Evolutionary conservation across 2,329 filamentous ascomycete species (phyloP).

Genomic region (Paraconiothyrium sp.): DNA sequence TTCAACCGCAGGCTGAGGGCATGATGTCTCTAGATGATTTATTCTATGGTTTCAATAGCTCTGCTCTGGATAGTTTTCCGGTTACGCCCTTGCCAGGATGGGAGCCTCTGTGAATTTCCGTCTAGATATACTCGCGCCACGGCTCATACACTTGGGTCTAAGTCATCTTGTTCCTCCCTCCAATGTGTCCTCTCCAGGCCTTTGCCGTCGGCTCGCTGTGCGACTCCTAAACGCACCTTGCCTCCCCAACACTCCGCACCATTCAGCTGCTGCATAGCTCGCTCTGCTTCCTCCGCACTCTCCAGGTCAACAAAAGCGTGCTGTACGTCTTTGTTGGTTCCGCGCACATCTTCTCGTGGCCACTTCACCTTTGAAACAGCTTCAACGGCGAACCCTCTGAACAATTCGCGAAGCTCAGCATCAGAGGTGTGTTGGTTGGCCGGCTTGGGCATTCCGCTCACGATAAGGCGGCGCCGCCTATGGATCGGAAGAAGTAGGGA

Average conservation of each 20-base stretch:
- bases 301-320: slow-evolving; percentile 45
- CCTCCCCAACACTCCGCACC: slow-evolving; percentile 18
- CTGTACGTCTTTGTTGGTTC: slow-evolving; percentile 23
- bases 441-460: slow-evolving; percentile 58
- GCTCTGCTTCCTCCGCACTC: slow-evolving; percentile 32
- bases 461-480: slow-evolving; percentile 56
- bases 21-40: slow-evolving; percentile 35
- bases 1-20: slow-evolving; percentile 26
- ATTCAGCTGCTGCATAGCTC: slow-evolving; percentile 32
- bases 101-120: slow-evolving; percentile 22
- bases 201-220: not conserved
- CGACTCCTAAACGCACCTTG: not conserved
- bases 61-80: slow-evolving; percentile 36
- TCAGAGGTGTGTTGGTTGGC: slow-evolving; percentile 54
- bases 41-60: slow-evolving; percentile 38
- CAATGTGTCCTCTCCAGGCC: not conserved
- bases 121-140: not conserved
- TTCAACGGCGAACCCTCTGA: slow-evolving; percentile 56
- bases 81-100: slow-evolving; percentile 24
- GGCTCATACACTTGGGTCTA: not conserved
- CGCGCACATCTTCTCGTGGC: slow-evolving; percentile 21
- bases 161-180: not conserved
- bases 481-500: slow-evolving; percentile 29
- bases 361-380: slow-evolving; percentile 58
- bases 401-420: slow-evolving; percentile 55